Base-by-base conservation (phyloP, 371 early-diverging fungal species). In the Mucor piriformis region DNA sequence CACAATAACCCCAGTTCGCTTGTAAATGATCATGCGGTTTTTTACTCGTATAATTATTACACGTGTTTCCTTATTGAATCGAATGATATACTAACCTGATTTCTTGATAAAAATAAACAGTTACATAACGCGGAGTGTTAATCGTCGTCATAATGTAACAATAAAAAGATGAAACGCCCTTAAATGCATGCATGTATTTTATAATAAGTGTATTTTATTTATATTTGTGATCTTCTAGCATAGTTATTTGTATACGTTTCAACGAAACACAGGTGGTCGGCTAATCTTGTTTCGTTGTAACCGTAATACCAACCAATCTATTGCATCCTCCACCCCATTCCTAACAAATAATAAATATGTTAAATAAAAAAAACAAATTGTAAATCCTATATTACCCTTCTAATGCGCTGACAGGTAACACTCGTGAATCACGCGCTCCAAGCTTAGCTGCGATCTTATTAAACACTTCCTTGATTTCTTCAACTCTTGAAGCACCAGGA, bases 391-490 rank as follows among this genome's bases (percentile, higher is more conserved):
- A 50, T n/a, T 56, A 92, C 94, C 94, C 94, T 72, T 84, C 79
- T 50, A 92, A 68, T n/a, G 92, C 95, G 48, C 90, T 90, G 40
- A 92, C 83, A 53, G 87, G 86, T 50, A 89, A 59, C 7, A 88
- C 88, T 54, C 85, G 61, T 2, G 85, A 85, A 67, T 90, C 91
- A 52, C 91, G 77, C 20, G 88, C 85, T 8, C 88, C 96, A 8
- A 98, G 72, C 40, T 81, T 82, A 16, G 89, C 77, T 8, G 96
- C 95, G 61, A 96, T 89, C 48, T 83, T 84, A 69, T 95, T 97
- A 59, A 98, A 92, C 21, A 91, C 80, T 59, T 96, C 95, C 68
- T 97, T 95, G 60, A 96, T 85, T 44, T 91, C 84, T 29, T 93
- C 93, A n/a, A 96, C 82, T 20, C 79, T 73, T 51, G 91, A 62